These are phyloP conservation scores for Microbotryomycetes sp. DNA, from an alignment of 1,284 basidiomycete genomes.

Conservation along the genomic window DNA sequence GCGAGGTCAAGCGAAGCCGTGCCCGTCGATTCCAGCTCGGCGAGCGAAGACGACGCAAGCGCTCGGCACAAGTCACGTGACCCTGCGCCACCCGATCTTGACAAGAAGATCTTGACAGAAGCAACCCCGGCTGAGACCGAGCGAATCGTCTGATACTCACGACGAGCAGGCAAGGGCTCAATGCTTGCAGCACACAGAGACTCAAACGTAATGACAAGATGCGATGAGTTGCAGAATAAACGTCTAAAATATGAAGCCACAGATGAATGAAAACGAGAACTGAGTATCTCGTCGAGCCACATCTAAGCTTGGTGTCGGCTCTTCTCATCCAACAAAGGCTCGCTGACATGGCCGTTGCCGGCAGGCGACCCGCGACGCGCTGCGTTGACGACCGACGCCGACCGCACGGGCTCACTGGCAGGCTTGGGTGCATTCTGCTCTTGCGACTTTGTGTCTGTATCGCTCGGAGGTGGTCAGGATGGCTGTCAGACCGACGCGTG, in stretches of 20 bases:
- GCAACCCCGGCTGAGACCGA: no score
- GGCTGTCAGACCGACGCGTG: neutral
- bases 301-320: neutral
- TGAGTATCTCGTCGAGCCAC: neutral
- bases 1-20: neutral
- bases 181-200: neutral
- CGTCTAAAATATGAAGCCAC: neutral
- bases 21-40: neutral
- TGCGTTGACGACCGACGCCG: no score
- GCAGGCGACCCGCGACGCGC: neutral
- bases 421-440: constrained; percentile 19
- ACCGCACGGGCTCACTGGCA: neutral
- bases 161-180: neutral
- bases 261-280: neutral
- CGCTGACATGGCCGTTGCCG: neutral
- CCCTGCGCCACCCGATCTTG: no score
- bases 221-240: neutral
- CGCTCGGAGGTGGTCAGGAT: neutral
- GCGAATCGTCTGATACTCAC: constrained; percentile 1
- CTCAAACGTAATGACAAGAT: neutral
- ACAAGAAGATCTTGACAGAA: no score
- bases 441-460: constrained; percentile 31
- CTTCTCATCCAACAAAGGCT: neutral
- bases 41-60: neutral
- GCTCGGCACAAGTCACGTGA: neutral